Conservation (phyloP, 2,329 filamentous ascomycete genomes). For the Paracoccidioides lutzii region DNA sequence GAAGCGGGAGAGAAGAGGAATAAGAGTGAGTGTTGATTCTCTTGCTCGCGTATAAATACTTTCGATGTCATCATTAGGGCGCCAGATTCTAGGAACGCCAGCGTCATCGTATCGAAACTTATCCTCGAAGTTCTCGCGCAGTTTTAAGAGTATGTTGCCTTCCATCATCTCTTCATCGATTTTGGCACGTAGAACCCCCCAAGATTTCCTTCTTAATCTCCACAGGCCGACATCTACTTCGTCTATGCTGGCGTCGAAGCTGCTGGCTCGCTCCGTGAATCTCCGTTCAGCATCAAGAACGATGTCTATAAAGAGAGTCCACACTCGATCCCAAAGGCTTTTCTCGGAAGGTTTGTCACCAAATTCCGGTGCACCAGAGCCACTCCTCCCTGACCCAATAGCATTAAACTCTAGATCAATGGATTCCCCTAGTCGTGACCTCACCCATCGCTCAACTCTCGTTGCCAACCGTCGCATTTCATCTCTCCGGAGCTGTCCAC, state of each 20-base stretch:
- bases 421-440: constrained; percentile 72
- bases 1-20: constrained; percentile 80
- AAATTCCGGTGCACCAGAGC: constrained; percentile 64
- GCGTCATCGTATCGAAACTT: constrained; percentile 96
- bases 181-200: constrained; percentile 77
- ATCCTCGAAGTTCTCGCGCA: constrained; percentile 97
- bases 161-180: constrained; percentile 98
- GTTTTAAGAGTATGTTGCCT: constrained; percentile 86
- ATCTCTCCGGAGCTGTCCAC: constrained; percentile 71
- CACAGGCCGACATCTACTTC: constrained; percentile 89
- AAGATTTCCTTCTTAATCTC: constrained; percentile 85
- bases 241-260: constrained; percentile 81
- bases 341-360: constrained; percentile 67
- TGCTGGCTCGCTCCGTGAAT: constrained; percentile 78
- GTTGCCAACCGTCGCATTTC: constrained; percentile 90
- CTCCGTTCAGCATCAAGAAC: constrained; percentile 74
- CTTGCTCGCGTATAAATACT: constrained; percentile 83
- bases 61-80: constrained; percentile 92
- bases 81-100: constrained; percentile 92
- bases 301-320: constrained; percentile 69
- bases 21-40: constrained; percentile 81
- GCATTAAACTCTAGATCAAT: constrained; percentile 93
- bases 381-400: constrained; percentile 74
- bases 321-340: constrained; percentile 91
- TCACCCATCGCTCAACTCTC: constrained; percentile 86